Percentiles rank a stretch among this genome's conserved stretches.
Conservation (phyloP, 176 grass and related monocot species). For the Hsuehochloa calcarea region DNA sequence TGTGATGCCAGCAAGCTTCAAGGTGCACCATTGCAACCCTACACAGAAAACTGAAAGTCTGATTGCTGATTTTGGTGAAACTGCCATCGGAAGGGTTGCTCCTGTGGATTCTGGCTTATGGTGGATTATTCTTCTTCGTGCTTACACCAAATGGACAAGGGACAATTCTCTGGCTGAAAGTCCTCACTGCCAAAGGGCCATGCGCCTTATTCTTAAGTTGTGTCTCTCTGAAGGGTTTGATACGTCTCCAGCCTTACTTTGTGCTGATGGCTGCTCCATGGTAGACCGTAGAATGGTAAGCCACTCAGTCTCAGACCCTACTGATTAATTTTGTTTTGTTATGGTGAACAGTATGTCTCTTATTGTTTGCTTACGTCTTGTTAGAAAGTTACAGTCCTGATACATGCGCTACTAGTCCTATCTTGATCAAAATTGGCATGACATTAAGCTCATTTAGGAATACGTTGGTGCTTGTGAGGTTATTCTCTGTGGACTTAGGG, state of each 20-base stretch:
- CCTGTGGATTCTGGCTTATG: constrained; percentile 94
- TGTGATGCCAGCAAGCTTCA: constrained; percentile 93
- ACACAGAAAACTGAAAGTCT: constrained; percentile 51
- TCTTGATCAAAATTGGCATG: too few species aligned
- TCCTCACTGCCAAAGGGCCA: constrained; percentile 63
- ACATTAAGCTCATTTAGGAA: constrained; percentile 9
- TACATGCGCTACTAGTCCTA: neutral
- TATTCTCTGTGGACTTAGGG: neutral
- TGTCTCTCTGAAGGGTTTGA: constrained; percentile 96
- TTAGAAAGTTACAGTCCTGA: neutral
- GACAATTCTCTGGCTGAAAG: constrained; percentile 67
- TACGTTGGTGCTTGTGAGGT: neutral
- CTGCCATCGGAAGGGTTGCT: constrained; percentile 87
- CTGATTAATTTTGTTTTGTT: neutral
- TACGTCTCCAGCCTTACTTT: constrained; percentile 91
- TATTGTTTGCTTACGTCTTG: constrained; percentile 16
- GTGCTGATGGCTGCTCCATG: constrained; percentile 90
- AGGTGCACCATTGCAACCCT: constrained; percentile 52
- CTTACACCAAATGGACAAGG: constrained; percentile 69
- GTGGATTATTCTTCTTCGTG: constrained; percentile 91
- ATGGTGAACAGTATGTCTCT: neutral
- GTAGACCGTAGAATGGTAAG: constrained; percentile 88
- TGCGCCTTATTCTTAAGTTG: constrained; percentile 73
- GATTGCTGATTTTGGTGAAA: constrained; percentile 92
- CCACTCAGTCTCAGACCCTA: constrained; percentile 1